Base-by-base conservation (phyloP, 2,329 filamentous ascomycete species). In the Pyrenochaeta sp. region DNA sequence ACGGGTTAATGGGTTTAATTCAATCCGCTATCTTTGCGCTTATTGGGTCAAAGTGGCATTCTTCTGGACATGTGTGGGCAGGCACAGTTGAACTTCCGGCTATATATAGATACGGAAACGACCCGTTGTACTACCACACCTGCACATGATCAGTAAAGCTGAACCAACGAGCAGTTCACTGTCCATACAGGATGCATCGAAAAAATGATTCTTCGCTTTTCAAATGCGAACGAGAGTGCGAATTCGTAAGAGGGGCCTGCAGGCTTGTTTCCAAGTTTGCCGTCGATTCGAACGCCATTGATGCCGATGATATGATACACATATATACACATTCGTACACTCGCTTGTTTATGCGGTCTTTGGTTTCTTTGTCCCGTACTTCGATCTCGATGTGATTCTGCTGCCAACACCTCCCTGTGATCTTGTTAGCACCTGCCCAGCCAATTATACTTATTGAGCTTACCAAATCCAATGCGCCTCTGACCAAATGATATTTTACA, bases 351-450 rank as follows among this genome's bases (percentile, higher is more conserved):
- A 72, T 45, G 67, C 65, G 1, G 66, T 58, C 88, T 98, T 98
- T 0, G 95, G 94, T 82, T 97, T 98, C 88, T 99, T 99, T 44
- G 95, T 96, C 56, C 95, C 95, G 74, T 97, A 99, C 80, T 99
- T 99, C 71, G 92, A 97, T 70, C 95, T 85, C 76, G 90, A 92
- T 18, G 88, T 91, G 70, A 90, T 85, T 66, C 95, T 85, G 75
- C 87, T 95, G 18, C 87, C 88, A 62, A 99, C 95, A 82, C 95
- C 95, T 72, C 92, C 92, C 94, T 97, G 61, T 4, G 11, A 56
- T 11, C 7, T 12, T 39, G 52, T 74, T 63, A 77, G 71, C 46
- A n/a, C 33, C 3, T 14, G 11, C 23, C 11, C 17, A 10, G 30
- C 7, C 30, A 35, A 7, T 18, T n/a, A 11, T 4, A 15, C 35